These are phyloP conservation scores for Trichosanthes truncata DNA, from an alignment of 306 rosid genomes.

Conservation along the genomic window DNA sequence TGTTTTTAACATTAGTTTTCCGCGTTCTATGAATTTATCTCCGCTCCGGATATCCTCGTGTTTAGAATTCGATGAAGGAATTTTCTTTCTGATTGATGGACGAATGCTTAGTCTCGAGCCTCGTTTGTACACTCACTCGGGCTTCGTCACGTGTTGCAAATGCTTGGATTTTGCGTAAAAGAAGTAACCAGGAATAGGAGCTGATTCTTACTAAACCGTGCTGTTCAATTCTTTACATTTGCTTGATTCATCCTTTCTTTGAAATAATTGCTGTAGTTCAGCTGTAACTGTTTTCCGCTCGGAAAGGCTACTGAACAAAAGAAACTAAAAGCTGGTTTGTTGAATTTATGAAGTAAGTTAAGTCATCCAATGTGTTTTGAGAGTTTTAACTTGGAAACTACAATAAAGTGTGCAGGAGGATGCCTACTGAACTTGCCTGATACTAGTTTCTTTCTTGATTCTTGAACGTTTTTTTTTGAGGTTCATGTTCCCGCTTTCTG, in stretches of 20 bases:
- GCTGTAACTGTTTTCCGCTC: not conserved
- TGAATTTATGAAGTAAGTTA: not conserved
- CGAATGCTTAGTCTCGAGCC: not conserved
- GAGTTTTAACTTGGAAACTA: not conserved
- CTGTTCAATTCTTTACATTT: not conserved
- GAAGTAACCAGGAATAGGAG: not conserved
- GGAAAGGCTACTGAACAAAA: not conserved
- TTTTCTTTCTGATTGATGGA: not conserved
- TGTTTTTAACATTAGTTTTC: conserved; percentile 19
- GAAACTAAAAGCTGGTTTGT: not conserved
- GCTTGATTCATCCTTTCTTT: not conserved
- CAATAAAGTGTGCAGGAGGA: not conserved
- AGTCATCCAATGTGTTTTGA: not conserved
- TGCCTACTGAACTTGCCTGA: not conserved
- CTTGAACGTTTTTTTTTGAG: not conserved
- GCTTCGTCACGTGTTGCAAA: not conserved
- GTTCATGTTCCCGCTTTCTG: not conserved
- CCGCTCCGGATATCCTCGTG: conserved; percentile 9
- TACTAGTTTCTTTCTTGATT: not conserved
- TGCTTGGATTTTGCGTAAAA: not conserved
- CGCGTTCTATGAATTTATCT: conserved; percentile 10
- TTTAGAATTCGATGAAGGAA: not conserved
- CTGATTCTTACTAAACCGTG: not conserved
- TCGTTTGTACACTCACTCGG: not conserved
- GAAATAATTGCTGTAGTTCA: not conserved